These are phyloP conservation scores for Stephania cephalantha DNA, from an alignment of 164 flowering plant species.

Conservation along the genomic window DNA sequence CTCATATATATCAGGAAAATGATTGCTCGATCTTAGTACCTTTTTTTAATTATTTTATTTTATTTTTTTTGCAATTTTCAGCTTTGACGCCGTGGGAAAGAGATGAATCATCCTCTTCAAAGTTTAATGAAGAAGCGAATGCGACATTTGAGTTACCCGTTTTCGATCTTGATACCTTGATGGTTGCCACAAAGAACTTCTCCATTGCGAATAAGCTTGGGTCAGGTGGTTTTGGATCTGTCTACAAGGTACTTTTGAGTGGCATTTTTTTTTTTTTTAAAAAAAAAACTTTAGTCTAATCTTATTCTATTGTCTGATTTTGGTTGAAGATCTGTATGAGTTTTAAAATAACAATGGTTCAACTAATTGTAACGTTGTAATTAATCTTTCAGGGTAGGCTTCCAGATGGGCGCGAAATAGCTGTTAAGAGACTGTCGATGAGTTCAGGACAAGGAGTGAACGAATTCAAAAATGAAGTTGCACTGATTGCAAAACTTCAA, in stretches of 20 bases:
- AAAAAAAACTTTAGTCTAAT: neutral
- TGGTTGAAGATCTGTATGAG: neutral
- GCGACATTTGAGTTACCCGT: neutral
- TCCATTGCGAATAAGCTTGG: slow-evolving; percentile 21
- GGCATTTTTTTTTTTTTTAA: no score
- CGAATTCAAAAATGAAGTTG: slow-evolving; percentile 27
- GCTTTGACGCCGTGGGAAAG: neutral
- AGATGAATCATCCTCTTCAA: neutral
- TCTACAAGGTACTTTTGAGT: slow-evolving; percentile 18
- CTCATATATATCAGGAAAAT: neutral
- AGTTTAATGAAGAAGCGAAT: neutral
- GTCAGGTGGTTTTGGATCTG: slow-evolving; percentile 32
- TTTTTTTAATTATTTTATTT: neutral
- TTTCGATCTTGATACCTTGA: neutral
- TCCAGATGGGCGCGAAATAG: slow-evolving; percentile 27
- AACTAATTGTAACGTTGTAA: neutral
- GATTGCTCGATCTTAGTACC: neutral
- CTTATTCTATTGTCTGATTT: neutral
- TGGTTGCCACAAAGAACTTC: slow-evolving; percentile 20
- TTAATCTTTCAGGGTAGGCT: slow-evolving; percentile 24
- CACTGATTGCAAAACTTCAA: slow-evolving; percentile 21
- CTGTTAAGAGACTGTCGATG: slow-evolving; percentile 33
- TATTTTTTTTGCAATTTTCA: neutral
- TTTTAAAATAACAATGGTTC: neutral
- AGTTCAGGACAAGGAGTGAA: slow-evolving; percentile 30